phyloP scores from a whole-genome alignment of 352 stramenopile species.

The Thraustotheca clavata region DNA sequence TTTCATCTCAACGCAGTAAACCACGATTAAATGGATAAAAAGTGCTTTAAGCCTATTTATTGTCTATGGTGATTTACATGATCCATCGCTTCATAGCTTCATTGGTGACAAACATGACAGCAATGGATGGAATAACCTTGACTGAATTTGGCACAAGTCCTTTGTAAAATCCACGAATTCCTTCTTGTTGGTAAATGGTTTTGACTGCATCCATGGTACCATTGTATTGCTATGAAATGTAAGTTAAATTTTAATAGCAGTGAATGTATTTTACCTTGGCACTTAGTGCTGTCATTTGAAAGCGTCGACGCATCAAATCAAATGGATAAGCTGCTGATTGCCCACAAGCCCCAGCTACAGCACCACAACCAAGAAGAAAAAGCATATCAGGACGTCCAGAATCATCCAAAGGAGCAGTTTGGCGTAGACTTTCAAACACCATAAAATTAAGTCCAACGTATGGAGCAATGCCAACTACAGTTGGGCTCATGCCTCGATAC shows the following conservation, averaged over 20 bases:
- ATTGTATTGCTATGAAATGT: slow-evolving; percentile 27
- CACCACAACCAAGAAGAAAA: slow-evolving; percentile 51
- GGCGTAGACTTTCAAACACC: slow-evolving; percentile 58
- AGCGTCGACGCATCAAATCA: slow-evolving; percentile 60
- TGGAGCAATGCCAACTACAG: slow-evolving; percentile 55
- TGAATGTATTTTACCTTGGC: slow-evolving; percentile 4
- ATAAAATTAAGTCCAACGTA: slow-evolving; percentile 75
- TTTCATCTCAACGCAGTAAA: no score
- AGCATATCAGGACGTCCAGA: slow-evolving; percentile 41
- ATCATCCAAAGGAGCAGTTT: slow-evolving; percentile 32
- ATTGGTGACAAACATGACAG: slow-evolving; percentile 78
- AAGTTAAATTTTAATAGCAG: neutral
- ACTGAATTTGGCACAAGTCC: slow-evolving; percentile 63
- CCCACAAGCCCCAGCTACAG: slow-evolving; percentile 50
- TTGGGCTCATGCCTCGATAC: slow-evolving; percentile 53
- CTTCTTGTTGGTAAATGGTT: slow-evolving; percentile 44
- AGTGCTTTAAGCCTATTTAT: no score
- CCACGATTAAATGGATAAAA: no score
- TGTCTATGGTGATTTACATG: neutral
- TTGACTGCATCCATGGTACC: slow-evolving; percentile 44
- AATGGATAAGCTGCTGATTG: slow-evolving; percentile 70
- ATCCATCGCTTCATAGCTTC: slow-evolving; percentile 48
- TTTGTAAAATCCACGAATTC: slow-evolving; percentile 59
- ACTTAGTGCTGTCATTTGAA: slow-evolving; percentile 41
- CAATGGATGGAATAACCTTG: slow-evolving; percentile 77